Base-by-base conservation (phyloP, 345 rosid genomes). In the Pseudoturritis turrita region DNA sequence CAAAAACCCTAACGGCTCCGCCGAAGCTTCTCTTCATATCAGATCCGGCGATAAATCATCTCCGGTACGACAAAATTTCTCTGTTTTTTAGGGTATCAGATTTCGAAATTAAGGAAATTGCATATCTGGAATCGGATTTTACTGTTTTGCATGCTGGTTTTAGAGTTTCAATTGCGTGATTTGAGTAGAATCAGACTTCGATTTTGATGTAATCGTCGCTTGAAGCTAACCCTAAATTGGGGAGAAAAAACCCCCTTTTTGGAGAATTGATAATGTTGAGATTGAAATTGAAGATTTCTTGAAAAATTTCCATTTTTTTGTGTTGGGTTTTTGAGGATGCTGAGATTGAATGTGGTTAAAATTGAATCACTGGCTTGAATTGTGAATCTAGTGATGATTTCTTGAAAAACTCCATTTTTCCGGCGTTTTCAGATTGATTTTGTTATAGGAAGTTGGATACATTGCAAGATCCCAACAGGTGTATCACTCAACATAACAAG, bases 391-490 rank as follows among this genome's bases (percentile, higher is more conserved):
- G 4, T 37, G 47, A 44, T 56, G 19, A 37, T 44, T 35, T 36
- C 1, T 10, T 46, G 17, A 9, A 35, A 12, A 46, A 15, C 12
- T 7, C 4, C 0, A 2, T 64, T 64, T 41, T 46, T 71, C 3
- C 29, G 12, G 19, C 51, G 18, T 50, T 53, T 17, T 7, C 86
- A 94, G 98, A 85, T 91, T 37, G 96, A 94, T 85, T 84, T 91
- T 80, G 72, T 89, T 53, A 57, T 91, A 73, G 96, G 90, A 76
- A 89, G 97, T 79, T 94, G 96, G 96, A 47, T 94, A 54, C 89
- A 88, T 65, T 78, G 85, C 68, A 74, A 84, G 68, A 84, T 94
- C 22, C 95, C 92, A 64, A 86, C 83, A 17, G 97, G 98, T 1
- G 87, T 71, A 70, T 84, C 84, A 15, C 79, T 91, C 71, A 85